These are phyloP conservation scores for Amanita subjunquillea DNA, from an alignment of 768 basidiomycete species.

Conservation along the genomic window DNA sequence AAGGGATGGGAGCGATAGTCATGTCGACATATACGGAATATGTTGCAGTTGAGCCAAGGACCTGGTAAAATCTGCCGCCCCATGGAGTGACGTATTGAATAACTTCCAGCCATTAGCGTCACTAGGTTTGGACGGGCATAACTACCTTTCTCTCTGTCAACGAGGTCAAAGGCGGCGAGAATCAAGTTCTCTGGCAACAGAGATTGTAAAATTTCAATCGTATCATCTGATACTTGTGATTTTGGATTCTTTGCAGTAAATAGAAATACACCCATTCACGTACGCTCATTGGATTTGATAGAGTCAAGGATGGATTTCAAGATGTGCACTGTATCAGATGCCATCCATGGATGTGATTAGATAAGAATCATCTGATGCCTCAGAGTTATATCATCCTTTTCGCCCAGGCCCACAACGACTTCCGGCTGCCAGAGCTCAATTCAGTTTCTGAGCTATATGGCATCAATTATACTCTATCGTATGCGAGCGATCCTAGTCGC, in stretches of 20 bases:
- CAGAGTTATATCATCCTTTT: constrained; percentile 53
- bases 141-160: constrained; percentile 62
- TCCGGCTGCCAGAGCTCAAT: constrained; percentile 73
- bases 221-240: constrained; percentile 30
- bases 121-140: neutral
- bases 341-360: constrained; percentile 10
- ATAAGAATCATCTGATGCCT: constrained; percentile 14
- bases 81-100: constrained; percentile 48
- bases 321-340: constrained; percentile 14
- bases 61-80: constrained; percentile 53
- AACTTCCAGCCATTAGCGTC: constrained; percentile 28
- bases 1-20: constrained; percentile 25
- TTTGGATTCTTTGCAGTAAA: neutral
- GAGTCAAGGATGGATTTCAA: neutral
- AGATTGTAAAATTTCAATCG: constrained; percentile 41
- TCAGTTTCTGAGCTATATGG: constrained; percentile 69
- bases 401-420: constrained; percentile 74
- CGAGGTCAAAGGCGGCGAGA: constrained; percentile 65
- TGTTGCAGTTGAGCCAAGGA: constrained; percentile 53
- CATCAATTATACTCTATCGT: constrained; percentile 44
- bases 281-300: constrained; percentile 12
- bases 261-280: neutral
- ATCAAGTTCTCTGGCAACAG: constrained; percentile 56
- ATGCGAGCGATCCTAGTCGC: constrained; percentile 41
- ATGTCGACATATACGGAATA: constrained; percentile 48